phyloP scores from a whole-genome alignment of 1,284 basidiomycete species.

The Ceratobasidium sp. region DNA sequence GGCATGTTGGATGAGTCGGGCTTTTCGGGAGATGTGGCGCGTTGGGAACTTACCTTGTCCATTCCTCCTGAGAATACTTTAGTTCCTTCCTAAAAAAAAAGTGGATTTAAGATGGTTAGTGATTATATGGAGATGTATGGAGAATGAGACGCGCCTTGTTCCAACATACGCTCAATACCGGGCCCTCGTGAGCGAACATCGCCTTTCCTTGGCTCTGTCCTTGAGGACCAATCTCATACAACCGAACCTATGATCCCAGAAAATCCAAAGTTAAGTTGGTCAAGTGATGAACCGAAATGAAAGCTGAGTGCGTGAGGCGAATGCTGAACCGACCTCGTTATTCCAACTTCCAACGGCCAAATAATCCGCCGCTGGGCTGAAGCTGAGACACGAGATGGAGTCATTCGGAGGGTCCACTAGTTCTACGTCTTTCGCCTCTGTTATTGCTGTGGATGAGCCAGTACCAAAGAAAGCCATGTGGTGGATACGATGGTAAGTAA shows the following conservation, averaged over 20 bases:
- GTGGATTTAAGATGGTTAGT: conserved; percentile 17
- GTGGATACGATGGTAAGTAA: background rate
- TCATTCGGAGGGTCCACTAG: conserved; percentile 76
- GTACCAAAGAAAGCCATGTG: conserved; percentile 40
- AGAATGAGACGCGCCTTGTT: conserved; percentile 62
- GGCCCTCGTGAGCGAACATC: conserved; percentile 83
- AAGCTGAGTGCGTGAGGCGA: background rate
- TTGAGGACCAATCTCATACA: conserved; percentile 63
- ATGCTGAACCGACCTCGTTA: conserved; percentile 66
- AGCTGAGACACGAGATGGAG: conserved; percentile 74
- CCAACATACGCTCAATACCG: conserved; percentile 86
- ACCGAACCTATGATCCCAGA: conserved; percentile 56
- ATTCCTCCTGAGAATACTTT: conserved; percentile 87
- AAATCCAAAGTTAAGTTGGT: background rate
- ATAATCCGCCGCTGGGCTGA: conserved; percentile 72
- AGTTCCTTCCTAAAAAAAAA: conserved; percentile 67
- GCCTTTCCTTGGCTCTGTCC: conserved; percentile 77
- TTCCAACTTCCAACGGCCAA: conserved; percentile 83
- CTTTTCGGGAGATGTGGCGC: background rate
- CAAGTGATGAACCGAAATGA: too few relatives aligned
- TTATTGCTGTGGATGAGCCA: conserved; percentile 24
- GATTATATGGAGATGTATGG: background rate
- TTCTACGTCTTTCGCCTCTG: conserved; percentile 72
- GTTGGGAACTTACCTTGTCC: conserved; percentile 65
- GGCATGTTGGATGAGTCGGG: background rate